phyloP scores from a whole-genome alignment of 2,329 filamentous ascomycete genomes.

The Arthrocladium fulminans region DNA sequence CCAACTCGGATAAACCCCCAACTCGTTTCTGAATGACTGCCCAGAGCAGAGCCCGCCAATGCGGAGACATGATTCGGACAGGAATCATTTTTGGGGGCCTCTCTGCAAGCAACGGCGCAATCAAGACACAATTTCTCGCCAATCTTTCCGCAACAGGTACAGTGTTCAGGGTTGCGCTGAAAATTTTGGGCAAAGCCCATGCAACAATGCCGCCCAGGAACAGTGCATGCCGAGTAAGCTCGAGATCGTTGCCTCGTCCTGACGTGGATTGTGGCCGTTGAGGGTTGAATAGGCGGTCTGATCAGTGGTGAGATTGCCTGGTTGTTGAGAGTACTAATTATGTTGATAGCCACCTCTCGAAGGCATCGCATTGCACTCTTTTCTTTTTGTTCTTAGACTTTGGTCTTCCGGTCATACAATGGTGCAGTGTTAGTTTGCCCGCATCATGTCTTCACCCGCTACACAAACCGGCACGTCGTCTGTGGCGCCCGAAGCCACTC shows the following conservation, averaged over 20 bases:
- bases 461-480: not conserved
- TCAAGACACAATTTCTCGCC: not conserved
- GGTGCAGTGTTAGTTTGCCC: not conserved
- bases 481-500: constrained; percentile 4
- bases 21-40: not conserved
- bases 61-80: constrained; percentile 2
- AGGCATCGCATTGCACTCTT: not conserved
- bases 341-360: not conserved
- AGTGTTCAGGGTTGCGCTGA: not conserved
- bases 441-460: not conserved
- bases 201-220: too few species aligned
- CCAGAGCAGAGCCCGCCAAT: not conserved
- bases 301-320: not conserved
- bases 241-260: not conserved
- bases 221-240: not conserved
- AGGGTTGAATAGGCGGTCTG: not conserved
- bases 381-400: not conserved
- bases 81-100: not conserved
- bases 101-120: not conserved
- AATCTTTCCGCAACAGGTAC: not conserved
- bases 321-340: not conserved
- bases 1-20: not conserved
- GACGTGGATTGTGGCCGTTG: not conserved
- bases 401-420: not conserved
- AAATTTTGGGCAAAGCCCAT: not conserved